Evolutionary conservation across 2,329 filamentous ascomycete genomes (phyloP).

Genomic region (Thelonectria discophora): DNA sequence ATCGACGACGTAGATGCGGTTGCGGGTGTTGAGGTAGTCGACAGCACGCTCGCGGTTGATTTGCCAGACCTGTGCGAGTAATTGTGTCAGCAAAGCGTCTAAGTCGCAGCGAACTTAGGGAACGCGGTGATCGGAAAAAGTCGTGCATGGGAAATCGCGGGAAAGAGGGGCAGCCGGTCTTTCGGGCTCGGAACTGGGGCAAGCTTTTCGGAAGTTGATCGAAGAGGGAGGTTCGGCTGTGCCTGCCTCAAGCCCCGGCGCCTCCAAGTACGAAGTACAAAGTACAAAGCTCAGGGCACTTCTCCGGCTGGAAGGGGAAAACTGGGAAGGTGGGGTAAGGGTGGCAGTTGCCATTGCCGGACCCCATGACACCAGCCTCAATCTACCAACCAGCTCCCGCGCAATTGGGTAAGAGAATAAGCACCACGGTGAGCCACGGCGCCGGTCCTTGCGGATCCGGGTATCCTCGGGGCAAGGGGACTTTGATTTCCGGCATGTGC

Average conservation of each 20-base stretch:
- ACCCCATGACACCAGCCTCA: constrained; percentile 40
- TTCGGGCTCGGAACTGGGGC: constrained; percentile 29
- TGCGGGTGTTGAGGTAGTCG: constrained; percentile 98
- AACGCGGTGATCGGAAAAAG: constrained; percentile 36
- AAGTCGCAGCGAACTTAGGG: constrained; percentile 23
- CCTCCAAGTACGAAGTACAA: no score
- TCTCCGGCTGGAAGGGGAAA: constrained; percentile 22
- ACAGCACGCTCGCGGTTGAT: constrained; percentile 99
- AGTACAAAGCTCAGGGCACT: background rate
- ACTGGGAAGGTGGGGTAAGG: constrained; percentile 10
- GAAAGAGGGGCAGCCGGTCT: constrained; percentile 36
- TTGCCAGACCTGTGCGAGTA: constrained; percentile 82
- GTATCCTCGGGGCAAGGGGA: constrained; percentile 41
- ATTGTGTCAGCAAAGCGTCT: constrained; percentile 37
- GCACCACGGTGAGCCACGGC: constrained; percentile 38
- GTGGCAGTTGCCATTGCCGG: constrained; percentile 34
- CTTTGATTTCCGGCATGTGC: constrained; percentile 38
- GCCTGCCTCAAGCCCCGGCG: background rate
- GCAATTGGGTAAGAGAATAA: constrained; percentile 45
- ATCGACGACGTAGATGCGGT: constrained; percentile 98
- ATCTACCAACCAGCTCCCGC: constrained; percentile 41
- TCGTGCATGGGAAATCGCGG: constrained; percentile 32
- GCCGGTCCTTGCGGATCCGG: constrained; percentile 37
- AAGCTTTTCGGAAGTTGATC: constrained; percentile 32
- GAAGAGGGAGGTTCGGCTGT: constrained; percentile 26